Percentiles rank a stretch among this genome's conserved stretches.
phyloP scores from a whole-genome alignment of 331 rosid species.

The Acacia concinna region DNA sequence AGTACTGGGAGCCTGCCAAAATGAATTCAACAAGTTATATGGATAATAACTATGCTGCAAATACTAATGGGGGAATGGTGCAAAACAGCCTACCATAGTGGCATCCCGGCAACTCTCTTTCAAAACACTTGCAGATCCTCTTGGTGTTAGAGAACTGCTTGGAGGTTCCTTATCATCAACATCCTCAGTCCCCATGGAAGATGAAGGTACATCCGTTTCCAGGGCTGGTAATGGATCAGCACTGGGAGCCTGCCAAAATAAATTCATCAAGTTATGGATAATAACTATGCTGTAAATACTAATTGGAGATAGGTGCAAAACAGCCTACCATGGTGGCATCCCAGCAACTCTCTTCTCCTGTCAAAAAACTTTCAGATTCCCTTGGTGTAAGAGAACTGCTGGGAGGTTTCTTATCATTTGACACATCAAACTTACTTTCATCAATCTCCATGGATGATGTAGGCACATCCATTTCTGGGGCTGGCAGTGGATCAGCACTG shows the following conservation, averaged over 20 bases:
- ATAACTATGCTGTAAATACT: neutral
- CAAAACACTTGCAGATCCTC: slow-evolving; percentile 31
- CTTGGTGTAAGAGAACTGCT: slow-evolving; percentile 6
- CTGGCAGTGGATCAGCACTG: neutral
- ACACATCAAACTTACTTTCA: no score
- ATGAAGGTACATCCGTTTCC: slow-evolving; percentile 22
- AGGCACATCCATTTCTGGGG: slow-evolving; percentile 9
- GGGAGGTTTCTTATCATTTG: slow-evolving; percentile 24
- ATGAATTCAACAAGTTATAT: neutral
- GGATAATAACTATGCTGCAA: neutral
- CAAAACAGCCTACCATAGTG: slow-evolving; percentile 6
- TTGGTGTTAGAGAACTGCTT: neutral
- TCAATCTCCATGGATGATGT: slow-evolving; percentile 28
- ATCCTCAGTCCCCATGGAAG: slow-evolving; percentile 20
- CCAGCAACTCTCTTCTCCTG: neutral
- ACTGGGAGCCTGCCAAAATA: no score
- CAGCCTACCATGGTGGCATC: slow-evolving; percentile 5
- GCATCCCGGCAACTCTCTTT: neutral
- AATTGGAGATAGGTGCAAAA: neutral
- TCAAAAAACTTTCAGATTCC: slow-evolving; percentile 32
- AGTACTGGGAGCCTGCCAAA: slow-evolving; percentile 29
- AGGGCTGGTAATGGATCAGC: neutral
- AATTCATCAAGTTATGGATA: neutral
- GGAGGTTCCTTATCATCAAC: slow-evolving; percentile 25
- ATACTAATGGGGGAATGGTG: neutral